These are phyloP conservation scores for Cyberlindnera japonica DNA, from an alignment of 805 yeast genomes.

Conservation along the genomic window DNA sequence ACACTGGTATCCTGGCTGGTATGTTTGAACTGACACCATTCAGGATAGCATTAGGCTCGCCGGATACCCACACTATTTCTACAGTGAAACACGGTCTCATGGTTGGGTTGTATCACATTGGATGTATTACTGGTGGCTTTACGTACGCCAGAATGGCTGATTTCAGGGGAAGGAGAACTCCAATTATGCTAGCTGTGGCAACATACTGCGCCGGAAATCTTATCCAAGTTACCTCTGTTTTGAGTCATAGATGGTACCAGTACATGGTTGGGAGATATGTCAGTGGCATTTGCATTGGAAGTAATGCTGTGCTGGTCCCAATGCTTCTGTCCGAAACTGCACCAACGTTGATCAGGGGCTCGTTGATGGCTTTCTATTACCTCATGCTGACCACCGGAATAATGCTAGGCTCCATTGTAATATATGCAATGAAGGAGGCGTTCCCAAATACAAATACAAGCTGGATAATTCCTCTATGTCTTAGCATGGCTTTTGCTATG, in stretches of 20 bases:
- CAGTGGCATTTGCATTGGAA: conserved; percentile 74
- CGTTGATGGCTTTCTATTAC: conserved; percentile 62
- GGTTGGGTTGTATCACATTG: conserved; percentile 57
- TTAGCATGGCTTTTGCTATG: conserved; percentile 38
- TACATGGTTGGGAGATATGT: conserved; percentile 61
- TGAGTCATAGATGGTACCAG: conserved; percentile 52
- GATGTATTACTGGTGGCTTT: conserved; percentile 69
- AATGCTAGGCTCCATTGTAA: conserved; percentile 60
- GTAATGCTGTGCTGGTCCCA: conserved; percentile 68
- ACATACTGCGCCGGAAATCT: conserved; percentile 57
- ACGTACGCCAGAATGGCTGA: conserved; percentile 57
- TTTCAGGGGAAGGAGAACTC: conserved; percentile 55
- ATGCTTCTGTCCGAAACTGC: conserved; percentile 65
- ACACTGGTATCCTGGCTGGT: conserved; percentile 75
- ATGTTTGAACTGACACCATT: conserved; percentile 44
- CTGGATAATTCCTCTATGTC: conserved; percentile 66
- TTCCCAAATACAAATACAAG: conserved; percentile 40
- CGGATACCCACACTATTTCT: conserved; percentile 45
- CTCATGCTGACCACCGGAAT: conserved; percentile 63
- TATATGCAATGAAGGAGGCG: conserved; percentile 46
- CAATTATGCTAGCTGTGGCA: conserved; percentile 49
- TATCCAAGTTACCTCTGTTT: conserved; percentile 51
- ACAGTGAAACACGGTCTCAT: conserved; percentile 38
- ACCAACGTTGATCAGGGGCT: conserved; percentile 64
- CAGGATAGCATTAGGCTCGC: conserved; percentile 12